Base-by-base conservation (phyloP, 257 asterid genomes). In the Rubia yunnanensis region DNA sequence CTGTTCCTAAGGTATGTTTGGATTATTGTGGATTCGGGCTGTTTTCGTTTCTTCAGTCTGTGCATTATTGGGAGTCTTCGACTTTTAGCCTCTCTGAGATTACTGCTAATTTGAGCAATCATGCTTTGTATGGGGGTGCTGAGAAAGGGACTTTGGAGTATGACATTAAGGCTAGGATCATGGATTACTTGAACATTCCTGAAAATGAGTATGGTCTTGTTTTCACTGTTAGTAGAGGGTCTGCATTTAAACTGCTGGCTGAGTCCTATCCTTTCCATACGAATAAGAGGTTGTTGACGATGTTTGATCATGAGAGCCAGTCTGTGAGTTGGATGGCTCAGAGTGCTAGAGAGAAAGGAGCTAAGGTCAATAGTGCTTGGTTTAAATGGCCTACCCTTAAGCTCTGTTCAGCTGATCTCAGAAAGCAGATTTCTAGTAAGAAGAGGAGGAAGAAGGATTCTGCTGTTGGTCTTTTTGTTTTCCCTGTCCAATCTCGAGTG, bases 281-380 rank as follows among this genome's bases (percentile, higher is more conserved):
- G 7, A 94, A 94, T 84, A 94, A 91, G 80, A 86, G 88, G 74
- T 59, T 94, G 82, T 69, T 94, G 80, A 90, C 99, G 6, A 94
- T 94, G 99, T 94, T 86, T 61, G 99, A 94, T 80, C 99, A 94
- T 3, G 99, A 94, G 68, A 94, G 99, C 65, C 98, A 94, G 70
- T 90, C 98, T 1, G 90, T 94, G 66, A 91, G 85, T 75, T 88
- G 95, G 98, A 90, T 94, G 99, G 96, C 82, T 72, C 99, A 90
- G 69, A 85, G 95, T 68, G 99, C 99, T 52, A 74, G 84, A 69
- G 98, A 86, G 78, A 94, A 94, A 76, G 99, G 98, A 28, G 98
- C 99, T 1, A 94, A 90, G 78, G 95, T 90, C 67, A 80, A 88
- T 10, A 88, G 98, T 39, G 97, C 99, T 0, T 94, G 99, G 99